Evolutionary conservation across 2,329 filamentous ascomycete species (phyloP), one percentile per base, ranked within the genome.

Genomic region (Pestalotiopsis sp.): DNA sequence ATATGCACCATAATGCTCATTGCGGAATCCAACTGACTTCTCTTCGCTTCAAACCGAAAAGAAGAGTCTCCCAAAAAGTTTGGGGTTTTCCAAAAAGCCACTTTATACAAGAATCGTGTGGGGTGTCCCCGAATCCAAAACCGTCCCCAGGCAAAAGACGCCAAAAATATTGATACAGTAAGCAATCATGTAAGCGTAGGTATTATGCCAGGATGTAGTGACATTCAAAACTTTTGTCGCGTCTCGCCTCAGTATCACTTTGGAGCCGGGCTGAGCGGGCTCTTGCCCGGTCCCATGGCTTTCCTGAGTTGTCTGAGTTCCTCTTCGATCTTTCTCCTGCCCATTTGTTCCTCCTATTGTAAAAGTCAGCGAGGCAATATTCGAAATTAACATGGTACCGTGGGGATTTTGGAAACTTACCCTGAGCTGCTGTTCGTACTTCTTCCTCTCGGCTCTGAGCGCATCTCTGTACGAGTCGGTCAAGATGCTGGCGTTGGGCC

Each of bases 371-470:
- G 58, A 67, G 52, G 20, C 20, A 36, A 17, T 27, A 1, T 6
- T 38, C n/a, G 1, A 11, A 11, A 23, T 23, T 14, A 17, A 36
- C 4, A 41, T 17, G 25, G 25, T 17, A 4, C 14, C 2, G 4
- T 20, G 14, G 2, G 55, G 0, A 27, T n/a, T 25, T 20, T 23
- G 9, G 55, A n/a, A 27, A 76, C 76, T 66, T 76, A 79, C 77
- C 65, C 70, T 78, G 69, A 79, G 64, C 67, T 78, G 77, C 68
- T 79, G 77, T 66, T 78, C 77, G 68, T 78, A 75, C 64, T 79
- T 79, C 76, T 77, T 78, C 66, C 77, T 72, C 70, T 78, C 77
- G 17, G 76, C 73, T 63, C 76, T 74, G 14, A 79, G 70, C 17
- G 76, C 77, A 17, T 72, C 68, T 55, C 77, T 72, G 72, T 78